Percentiles rank a stretch among this genome's conserved stretches.
phyloP scores from a whole-genome alignment of 1,284 basidiomycete genomes.

The Apiotrichum siamense region DNA sequence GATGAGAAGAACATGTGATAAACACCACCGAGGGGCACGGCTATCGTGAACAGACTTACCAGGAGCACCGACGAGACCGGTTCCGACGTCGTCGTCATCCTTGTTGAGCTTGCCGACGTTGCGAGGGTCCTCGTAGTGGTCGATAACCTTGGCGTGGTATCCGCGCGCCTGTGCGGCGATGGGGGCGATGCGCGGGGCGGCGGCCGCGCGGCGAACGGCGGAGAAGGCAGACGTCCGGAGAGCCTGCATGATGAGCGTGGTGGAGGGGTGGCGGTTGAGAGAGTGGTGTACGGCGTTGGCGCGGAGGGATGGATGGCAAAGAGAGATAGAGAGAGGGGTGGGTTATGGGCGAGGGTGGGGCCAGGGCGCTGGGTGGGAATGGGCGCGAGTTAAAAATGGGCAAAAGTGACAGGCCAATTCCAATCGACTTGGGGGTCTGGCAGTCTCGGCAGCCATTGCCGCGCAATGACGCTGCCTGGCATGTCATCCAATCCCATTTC shows the following conservation, averaged over 20 bases:
- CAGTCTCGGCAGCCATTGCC: too few species aligned
- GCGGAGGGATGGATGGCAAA: neutral
- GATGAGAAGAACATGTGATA: too few species aligned
- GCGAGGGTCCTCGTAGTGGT: slow-evolving; percentile 89
- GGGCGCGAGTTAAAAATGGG: too few species aligned
- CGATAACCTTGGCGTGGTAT: slow-evolving; percentile 92
- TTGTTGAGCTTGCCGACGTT: slow-evolving; percentile 61
- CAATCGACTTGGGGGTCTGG: too few species aligned
- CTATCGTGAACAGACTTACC: slow-evolving; percentile 38
- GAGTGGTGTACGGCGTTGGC: neutral
- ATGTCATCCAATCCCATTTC: too few species aligned
- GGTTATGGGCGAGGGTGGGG: too few species aligned
- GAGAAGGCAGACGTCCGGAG: slow-evolving; percentile 28
- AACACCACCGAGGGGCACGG: too few species aligned
- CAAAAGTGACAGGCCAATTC: too few species aligned
- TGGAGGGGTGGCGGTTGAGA: neutral
- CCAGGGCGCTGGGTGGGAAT: too few species aligned
- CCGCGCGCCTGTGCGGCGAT: slow-evolving; percentile 44
- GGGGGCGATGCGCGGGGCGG: slow-evolving; percentile 7
- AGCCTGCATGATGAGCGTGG: slow-evolving; percentile 4
- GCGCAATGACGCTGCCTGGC: too few species aligned
- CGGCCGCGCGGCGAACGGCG: slow-evolving; percentile 24
- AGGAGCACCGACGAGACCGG: slow-evolving; percentile 87
- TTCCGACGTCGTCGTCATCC: slow-evolving; percentile 57
- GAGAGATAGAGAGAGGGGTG: neutral